phyloP scores from a whole-genome alignment of 1,139 yeast species.

The Sugiyamaella sp. region DNA sequence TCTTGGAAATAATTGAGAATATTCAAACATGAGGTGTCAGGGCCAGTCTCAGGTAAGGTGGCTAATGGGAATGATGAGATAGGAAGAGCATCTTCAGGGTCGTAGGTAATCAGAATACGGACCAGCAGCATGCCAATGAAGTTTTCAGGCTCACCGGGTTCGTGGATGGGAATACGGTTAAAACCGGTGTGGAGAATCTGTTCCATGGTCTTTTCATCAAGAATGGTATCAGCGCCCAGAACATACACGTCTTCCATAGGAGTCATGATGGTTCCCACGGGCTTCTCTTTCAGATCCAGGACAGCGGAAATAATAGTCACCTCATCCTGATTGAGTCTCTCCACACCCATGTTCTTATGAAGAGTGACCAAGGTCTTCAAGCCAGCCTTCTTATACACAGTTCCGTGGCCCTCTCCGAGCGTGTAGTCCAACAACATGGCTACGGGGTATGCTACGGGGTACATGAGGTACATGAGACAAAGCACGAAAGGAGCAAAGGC shows the following conservation, averaged over 20 bases:
- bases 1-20: constrained; percentile 95
- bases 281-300: constrained; percentile 87
- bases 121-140: constrained; percentile 95
- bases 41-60: constrained; percentile 91
- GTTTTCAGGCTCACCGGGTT: constrained; percentile 86
- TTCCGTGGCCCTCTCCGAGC: constrained; percentile 95
- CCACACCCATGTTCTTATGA: constrained; percentile 95
- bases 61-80: constrained; percentile 94
- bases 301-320: constrained; percentile 96
- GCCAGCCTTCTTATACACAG: constrained; percentile 90
- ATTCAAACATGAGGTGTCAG: constrained; percentile 89
- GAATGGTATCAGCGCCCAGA: constrained; percentile 78
- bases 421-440: constrained; percentile 78
- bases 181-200: constrained; percentile 93
- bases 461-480: constrained; percentile 82
- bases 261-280: constrained; percentile 87
- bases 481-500: constrained; percentile 87
- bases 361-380: constrained; percentile 89
- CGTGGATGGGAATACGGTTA: constrained; percentile 92
- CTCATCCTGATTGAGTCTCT: constrained; percentile 89
- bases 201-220: constrained; percentile 85
- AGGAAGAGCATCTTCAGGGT: constrained; percentile 93
- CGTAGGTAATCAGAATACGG: constrained; percentile 89
- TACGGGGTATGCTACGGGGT: constrained; percentile 91
- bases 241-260: constrained; percentile 91